phyloP scores from a whole-genome alignment of 176 grass and related monocot species.

The sorghum (Sorghum bicolor) region DNA sequence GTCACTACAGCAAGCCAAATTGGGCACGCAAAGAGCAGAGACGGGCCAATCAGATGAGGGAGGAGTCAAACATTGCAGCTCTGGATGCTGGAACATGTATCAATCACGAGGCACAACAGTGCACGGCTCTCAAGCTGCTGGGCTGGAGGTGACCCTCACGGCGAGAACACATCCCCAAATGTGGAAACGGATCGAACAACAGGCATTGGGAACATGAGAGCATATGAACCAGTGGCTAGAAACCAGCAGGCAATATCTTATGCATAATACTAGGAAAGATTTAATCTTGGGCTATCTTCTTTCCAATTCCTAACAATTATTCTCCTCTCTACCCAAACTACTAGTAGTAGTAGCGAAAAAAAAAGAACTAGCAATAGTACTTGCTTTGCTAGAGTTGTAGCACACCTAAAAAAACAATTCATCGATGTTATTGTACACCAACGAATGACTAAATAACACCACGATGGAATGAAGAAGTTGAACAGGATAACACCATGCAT shows the following conservation, averaged over 20 bases:
- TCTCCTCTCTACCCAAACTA: background rate
- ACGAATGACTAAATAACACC: slow-evolving; percentile 15
- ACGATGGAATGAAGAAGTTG: slow-evolving; percentile 21
- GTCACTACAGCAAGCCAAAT: slow-evolving; percentile 28
- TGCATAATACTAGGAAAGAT: background rate
- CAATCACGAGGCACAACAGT: slow-evolving; percentile 38
- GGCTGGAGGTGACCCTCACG: slow-evolving; percentile 39
- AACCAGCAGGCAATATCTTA: slow-evolving; percentile 40
- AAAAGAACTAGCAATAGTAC: background rate
- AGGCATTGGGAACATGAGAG: slow-evolving; percentile 39
- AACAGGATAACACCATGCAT: slow-evolving; percentile 32
- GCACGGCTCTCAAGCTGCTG: slow-evolving; percentile 36
- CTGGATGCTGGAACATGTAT: background rate
- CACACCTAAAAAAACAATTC: slow-evolving; percentile 31
- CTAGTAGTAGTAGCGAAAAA: background rate
- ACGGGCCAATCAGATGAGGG: background rate
- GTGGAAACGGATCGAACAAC: slow-evolving; percentile 37
- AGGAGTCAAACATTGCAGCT: slow-evolving; percentile 57
- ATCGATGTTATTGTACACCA: slow-evolving; percentile 35
- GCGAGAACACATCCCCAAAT: slow-evolving; percentile 44
- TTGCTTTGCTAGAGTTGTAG: background rate
- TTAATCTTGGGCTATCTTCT: slow-evolving; percentile 37
- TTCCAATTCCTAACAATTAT: slow-evolving; percentile 38
- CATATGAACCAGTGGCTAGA: background rate
- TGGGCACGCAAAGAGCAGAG: slow-evolving; percentile 44